Base-by-base conservation (phyloP, 495 filamentous ascomycete species). In the Aspergillus avenaceus region DNA sequence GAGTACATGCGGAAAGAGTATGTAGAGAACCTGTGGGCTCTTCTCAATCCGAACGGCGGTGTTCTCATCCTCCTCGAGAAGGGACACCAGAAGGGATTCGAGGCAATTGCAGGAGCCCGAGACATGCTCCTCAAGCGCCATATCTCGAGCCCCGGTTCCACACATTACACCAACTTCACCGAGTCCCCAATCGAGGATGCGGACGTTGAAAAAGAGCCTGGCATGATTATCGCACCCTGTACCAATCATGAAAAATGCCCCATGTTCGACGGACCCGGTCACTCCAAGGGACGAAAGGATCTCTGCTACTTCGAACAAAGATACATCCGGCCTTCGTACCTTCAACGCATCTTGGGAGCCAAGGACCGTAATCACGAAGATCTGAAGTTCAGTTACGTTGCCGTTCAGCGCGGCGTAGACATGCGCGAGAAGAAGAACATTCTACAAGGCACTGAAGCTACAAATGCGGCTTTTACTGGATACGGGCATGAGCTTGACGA, bases 221-320 rank as follows among this genome's bases (percentile, higher is more conserved):
- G 91, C 53, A 91, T 91, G 84, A 97, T 98, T 56, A 78, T 98
- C 52, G 93, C 95, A 0, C 93, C 93, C 0, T 98, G 93, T 66
- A 98, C 93, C 1, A 96, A 91, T 69, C 95, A 97, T 64, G 70
- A 65, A 1, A 80, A 79, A 47, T 98, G 93, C 58, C 93, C 93
- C 0, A 91, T 98, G 84, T 97, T 95, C 59, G 72, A 79, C 27
- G 71, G 71, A 0, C 76, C 84, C 1, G 90, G 91, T 0, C 71
- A 83, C 21, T 77, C 76, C 41, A 70, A 71, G 31, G 86, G 87
- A 18, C 81, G 93, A 55, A 88, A 85, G 57, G 93, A 98, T 59
- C 95, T 84, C 59, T 98, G 93, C 64, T 87, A 88, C 64, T 98
- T 98, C 67, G 72, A 70, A 45, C 93, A 98, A 67, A 81, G 95